phyloP scores from a whole-genome alignment of 257 asterid species.

The Penstemon eatonii region DNA sequence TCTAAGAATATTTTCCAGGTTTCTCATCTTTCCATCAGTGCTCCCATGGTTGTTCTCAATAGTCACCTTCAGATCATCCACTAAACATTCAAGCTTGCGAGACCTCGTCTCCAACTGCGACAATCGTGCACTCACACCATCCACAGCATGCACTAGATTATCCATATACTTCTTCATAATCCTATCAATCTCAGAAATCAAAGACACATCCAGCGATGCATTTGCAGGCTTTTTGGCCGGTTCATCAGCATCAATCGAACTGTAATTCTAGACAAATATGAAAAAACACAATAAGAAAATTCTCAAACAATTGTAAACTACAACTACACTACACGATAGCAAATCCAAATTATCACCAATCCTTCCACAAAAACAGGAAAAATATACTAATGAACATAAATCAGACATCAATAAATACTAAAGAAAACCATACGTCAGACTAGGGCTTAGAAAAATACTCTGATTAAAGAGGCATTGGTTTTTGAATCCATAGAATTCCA shows the following conservation, averaged over 20 bases:
- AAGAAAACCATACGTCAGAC: neutral
- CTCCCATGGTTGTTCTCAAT: constrained; percentile 69
- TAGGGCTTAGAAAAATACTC: constrained; percentile 45
- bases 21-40: constrained; percentile 77
- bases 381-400: neutral
- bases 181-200: constrained; percentile 78
- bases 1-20: constrained; percentile 70
- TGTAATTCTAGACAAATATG: constrained; percentile 49
- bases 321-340: neutral
- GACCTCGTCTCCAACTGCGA: constrained; percentile 85
- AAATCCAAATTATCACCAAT: neutral
- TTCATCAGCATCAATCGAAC: constrained; percentile 58
- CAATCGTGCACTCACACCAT: constrained; percentile 73
- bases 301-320: neutral
- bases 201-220: constrained; percentile 41
- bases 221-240: constrained; percentile 54
- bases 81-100: constrained; percentile 68
- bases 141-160: constrained; percentile 69
- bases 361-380: neutral
- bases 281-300: constrained; percentile 1
- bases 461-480: constrained; percentile 43
- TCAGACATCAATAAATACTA: neutral
- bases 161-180: constrained; percentile 80
- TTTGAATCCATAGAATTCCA: constrained; percentile 80
- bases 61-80: constrained; percentile 77